Conservation (phyloP, 164 flowering plant species). For the Tinospora cordifolia region DNA sequence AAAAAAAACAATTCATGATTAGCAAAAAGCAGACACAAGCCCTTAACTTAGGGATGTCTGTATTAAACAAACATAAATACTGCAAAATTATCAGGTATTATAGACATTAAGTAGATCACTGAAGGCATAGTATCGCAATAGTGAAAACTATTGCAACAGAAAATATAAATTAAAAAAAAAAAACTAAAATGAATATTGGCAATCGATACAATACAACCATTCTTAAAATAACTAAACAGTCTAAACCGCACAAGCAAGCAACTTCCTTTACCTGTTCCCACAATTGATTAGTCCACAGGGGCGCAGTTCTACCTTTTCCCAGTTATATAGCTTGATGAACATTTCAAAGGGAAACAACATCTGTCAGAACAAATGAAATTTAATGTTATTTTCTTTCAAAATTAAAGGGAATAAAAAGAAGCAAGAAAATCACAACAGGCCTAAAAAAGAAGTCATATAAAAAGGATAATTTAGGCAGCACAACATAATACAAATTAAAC, state of each 20-base stretch:
- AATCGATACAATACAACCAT: neutral
- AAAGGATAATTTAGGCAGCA: neutral
- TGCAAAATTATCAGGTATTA: neutral
- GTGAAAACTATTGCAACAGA: neutral
- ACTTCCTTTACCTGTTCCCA: conserved; percentile 68
- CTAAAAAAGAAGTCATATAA: neutral
- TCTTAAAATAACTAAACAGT: neutral
- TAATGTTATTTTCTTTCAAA: neutral
- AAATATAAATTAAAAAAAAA: neutral
- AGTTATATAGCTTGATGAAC: conserved; percentile 64
- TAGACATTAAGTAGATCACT: neutral
- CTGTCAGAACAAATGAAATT: conserved; percentile 30
- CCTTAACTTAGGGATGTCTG: too few species aligned
- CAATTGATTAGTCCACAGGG: conserved; percentile 82
- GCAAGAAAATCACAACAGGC: neutral
- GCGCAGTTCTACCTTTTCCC: conserved; percentile 59
- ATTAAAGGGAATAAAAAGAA: neutral
- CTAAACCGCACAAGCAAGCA: neutral
- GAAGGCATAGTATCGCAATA: neutral
- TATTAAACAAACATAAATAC: neutral
- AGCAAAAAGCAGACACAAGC: neutral
- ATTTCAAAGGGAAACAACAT: conserved; percentile 58
- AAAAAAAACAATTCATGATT: neutral
- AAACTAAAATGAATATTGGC: neutral
- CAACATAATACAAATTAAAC: conserved; percentile 13